phyloP scores from a whole-genome alignment of 805 yeast genomes.

The Zygoascus bituminiphila region DNA sequence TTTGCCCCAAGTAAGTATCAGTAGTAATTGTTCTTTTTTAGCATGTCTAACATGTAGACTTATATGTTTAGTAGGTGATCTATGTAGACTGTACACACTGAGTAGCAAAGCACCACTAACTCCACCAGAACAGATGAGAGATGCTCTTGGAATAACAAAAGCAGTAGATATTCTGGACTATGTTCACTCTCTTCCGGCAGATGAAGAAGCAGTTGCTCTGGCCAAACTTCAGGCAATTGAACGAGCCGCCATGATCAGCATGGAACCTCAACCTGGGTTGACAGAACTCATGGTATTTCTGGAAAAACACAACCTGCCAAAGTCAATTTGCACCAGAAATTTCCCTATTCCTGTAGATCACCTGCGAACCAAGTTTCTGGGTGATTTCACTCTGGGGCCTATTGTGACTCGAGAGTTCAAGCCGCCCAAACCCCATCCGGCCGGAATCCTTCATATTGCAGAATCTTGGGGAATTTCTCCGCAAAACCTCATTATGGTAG shows the following conservation, averaged over 20 bases:
- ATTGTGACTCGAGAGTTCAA: constrained; percentile 51
- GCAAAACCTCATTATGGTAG: constrained; percentile 52
- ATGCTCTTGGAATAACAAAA: constrained; percentile 42
- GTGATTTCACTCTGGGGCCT: constrained; percentile 39
- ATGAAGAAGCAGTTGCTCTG: constrained; percentile 37
- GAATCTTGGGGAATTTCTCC: constrained; percentile 39
- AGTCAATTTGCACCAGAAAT: constrained; percentile 60
- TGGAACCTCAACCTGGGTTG: constrained; percentile 44
- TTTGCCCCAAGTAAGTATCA: constrained; percentile 41
- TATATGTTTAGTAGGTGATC: constrained; percentile 16
- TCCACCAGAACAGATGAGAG: constrained; percentile 45
- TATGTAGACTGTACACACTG: no score
- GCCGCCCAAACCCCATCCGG: constrained; percentile 64
- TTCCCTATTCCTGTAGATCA: constrained; percentile 46
- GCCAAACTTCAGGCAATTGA: constrained; percentile 45
- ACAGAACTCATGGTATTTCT: constrained; percentile 33
- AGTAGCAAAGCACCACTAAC: neutral
- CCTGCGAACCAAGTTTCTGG: constrained; percentile 38
- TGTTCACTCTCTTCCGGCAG: constrained; percentile 37
- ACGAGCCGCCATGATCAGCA: constrained; percentile 50
- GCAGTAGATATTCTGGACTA: constrained; percentile 46
- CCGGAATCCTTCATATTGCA: constrained; percentile 52
- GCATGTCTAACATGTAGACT: constrained; percentile 2
- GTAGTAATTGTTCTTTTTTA: neutral
- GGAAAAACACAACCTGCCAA: constrained; percentile 29